A percentile compares a stretch with the other conserved stretches of the same genome.
Evolutionary conservation across 1,284 basidiomycete species (phyloP).

Genomic region (Trametes sp.): DNA sequence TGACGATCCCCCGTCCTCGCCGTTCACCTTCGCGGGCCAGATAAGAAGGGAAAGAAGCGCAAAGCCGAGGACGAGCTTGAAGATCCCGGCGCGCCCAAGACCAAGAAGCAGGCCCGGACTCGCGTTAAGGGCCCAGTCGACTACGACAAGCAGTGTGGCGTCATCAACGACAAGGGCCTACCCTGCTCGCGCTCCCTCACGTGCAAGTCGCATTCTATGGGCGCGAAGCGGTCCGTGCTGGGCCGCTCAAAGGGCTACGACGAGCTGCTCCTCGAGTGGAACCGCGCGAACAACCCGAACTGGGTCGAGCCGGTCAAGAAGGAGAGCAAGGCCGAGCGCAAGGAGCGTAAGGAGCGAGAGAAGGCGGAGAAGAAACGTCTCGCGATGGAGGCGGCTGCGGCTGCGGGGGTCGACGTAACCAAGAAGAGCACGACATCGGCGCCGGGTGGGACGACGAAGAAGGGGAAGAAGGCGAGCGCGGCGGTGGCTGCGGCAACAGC

Average conservation of each 20-base stretch:
- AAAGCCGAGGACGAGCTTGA: constrained; percentile 73
- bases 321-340: constrained; percentile 83
- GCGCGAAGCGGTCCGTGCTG: constrained; percentile 91
- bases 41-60: constrained; percentile 69
- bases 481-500: constrained; percentile 49
- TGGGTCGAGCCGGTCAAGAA: constrained; percentile 92
- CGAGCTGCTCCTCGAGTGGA: constrained; percentile 91
- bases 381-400: constrained; percentile 69
- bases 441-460: constrained; percentile 50
- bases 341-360: constrained; percentile 80
- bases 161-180: constrained; percentile 94
- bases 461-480: constrained; percentile 55
- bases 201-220: constrained; percentile 98
- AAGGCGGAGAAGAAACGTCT: constrained; percentile 77
- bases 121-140: constrained; percentile 88
- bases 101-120: constrained; percentile 81
- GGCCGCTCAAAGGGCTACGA: constrained; percentile 91
- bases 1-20: neutral
- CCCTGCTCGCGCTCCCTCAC: constrained; percentile 97
- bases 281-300: constrained; percentile 90
- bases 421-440: constrained; percentile 46
- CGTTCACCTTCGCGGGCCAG: constrained; percentile 27
- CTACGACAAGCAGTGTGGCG: constrained; percentile 94
- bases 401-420: constrained; percentile 55
- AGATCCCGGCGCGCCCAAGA: constrained; percentile 65